Percentiles rank a stretch among this genome's conserved stretches.
Evolutionary conservation across 441 rosid genomes (phyloP).

Genomic region (Syzygium malaccense): DNA sequence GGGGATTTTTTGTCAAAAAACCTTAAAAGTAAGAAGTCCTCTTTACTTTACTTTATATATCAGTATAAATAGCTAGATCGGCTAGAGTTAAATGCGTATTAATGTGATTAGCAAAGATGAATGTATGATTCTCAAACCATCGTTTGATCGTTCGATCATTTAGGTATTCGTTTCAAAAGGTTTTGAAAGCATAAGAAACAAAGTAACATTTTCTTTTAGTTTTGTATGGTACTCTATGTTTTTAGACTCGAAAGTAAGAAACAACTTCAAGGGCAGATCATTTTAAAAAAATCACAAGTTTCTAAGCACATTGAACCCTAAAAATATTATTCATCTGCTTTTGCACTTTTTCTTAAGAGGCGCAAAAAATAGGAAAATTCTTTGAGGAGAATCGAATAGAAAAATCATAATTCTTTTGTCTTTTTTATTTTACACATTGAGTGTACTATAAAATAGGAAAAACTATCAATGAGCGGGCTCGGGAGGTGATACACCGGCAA

Average conservation of each 20-base stretch:
- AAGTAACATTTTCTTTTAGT: background rate
- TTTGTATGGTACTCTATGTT: background rate
- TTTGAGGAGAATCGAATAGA: background rate
- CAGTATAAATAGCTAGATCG: background rate
- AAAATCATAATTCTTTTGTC: background rate
- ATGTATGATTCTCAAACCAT: background rate
- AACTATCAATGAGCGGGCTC: background rate
- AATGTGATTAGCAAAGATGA: background rate
- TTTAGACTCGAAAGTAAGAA: background rate
- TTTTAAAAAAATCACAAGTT: background rate
- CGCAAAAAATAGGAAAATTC: background rate
- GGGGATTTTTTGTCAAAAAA: background rate
- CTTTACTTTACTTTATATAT: background rate
- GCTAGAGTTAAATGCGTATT: too few relatives aligned
- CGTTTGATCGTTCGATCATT: background rate
- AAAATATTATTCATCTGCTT: background rate
- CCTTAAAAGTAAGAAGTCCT: background rate
- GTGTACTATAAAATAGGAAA: background rate
- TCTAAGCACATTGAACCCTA: background rate
- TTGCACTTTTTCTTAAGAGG: background rate
- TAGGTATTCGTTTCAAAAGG: background rate
- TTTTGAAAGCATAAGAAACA: background rate
- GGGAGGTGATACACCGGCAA: background rate
- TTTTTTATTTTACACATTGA: background rate
- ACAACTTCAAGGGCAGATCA: background rate